Conservation (phyloP, 805 yeast genomes). For the Teunomyces pallodes region DNA sequence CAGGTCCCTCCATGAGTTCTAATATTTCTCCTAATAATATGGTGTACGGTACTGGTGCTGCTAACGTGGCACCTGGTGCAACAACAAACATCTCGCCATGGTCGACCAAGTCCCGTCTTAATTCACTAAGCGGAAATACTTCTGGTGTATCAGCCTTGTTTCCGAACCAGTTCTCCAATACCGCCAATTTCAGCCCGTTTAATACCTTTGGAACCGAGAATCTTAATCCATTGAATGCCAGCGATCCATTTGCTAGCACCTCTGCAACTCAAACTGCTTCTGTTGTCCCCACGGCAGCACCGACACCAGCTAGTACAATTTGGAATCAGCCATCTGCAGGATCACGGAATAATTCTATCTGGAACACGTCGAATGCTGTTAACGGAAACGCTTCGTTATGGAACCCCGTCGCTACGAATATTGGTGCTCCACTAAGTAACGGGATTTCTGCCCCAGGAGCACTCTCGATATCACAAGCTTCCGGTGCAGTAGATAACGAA, state of each 20-base stretch:
- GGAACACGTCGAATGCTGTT: constrained; percentile 19
- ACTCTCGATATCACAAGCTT: neutral
- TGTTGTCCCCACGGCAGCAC: constrained; percentile 1
- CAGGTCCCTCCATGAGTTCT: neutral
- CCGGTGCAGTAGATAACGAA: constrained; percentile 22
- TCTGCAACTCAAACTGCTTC: constrained; percentile 1
- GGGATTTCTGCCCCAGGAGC: neutral
- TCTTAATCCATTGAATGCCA: constrained; percentile 1
- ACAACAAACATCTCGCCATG: constrained; percentile 9
- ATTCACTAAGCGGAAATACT: constrained; percentile 5
- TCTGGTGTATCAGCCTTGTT: constrained; percentile 3
- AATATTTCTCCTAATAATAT: constrained; percentile 8
- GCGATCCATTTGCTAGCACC: neutral
- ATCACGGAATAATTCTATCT: constrained; percentile 27
- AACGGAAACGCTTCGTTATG: neutral
- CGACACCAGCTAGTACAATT: constrained; percentile 4
- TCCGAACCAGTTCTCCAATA: constrained; percentile 5
- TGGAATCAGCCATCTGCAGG: constrained; percentile 14
- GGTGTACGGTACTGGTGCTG: constrained; percentile 2
- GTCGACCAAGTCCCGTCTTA: constrained; percentile 11
- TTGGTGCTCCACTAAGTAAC: neutral
- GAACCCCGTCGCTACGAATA: neutral
- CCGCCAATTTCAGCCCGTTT: constrained; percentile 18
- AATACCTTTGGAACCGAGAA: neutral
- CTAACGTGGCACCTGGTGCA: neutral